A percentile compares a stretch with the other conserved stretches of the same genome.
phyloP scores from a whole-genome alignment of 139 green algal genomes.

The Zygnema cylindricum region DNA sequence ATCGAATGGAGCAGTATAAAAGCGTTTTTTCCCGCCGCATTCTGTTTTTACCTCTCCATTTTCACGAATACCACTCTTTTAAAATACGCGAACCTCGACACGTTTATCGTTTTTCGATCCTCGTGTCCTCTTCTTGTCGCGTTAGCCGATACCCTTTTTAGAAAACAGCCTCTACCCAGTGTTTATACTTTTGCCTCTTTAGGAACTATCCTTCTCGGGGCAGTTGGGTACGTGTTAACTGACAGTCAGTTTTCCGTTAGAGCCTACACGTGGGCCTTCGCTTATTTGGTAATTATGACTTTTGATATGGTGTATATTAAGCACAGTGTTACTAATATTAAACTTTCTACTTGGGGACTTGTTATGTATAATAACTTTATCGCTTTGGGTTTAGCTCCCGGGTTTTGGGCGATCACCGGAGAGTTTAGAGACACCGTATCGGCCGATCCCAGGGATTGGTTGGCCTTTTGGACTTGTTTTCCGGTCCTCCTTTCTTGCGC shows the following conservation, averaged over 20 bases:
- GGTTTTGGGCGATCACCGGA: conserved; percentile 49
- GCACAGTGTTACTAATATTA: conserved; percentile 55
- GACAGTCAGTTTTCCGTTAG: conserved; percentile 50
- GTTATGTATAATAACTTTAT: conserved; percentile 63
- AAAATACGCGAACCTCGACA: conserved; percentile 60
- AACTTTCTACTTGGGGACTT: conserved; percentile 56
- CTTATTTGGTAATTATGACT: conserved; percentile 60
- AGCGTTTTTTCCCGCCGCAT: conserved; percentile 51
- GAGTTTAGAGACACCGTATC: conserved; percentile 38
- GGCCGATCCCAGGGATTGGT: not conserved
- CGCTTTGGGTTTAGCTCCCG: conserved; percentile 35
- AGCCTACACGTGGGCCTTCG: conserved; percentile 60
- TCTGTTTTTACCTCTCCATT: conserved; percentile 61
- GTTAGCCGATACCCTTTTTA: conserved; percentile 52
- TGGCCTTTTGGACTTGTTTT: conserved; percentile 1
- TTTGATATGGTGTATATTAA: conserved; percentile 65
- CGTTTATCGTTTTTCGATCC: conserved; percentile 62
- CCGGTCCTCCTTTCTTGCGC: conserved; percentile 75
- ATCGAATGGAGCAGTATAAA: conserved; percentile 43
- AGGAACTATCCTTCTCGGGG: conserved; percentile 50
- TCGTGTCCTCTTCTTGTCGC: conserved; percentile 55
- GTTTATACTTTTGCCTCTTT: conserved; percentile 46
- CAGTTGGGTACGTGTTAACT: conserved; percentile 57
- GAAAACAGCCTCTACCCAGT: conserved; percentile 40
- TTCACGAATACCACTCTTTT: conserved; percentile 63